A percentile compares a stretch with the other conserved stretches of the same genome.
Conservation (phyloP, 805 yeast genomes). For the Suhomyces vadensis region DNA sequence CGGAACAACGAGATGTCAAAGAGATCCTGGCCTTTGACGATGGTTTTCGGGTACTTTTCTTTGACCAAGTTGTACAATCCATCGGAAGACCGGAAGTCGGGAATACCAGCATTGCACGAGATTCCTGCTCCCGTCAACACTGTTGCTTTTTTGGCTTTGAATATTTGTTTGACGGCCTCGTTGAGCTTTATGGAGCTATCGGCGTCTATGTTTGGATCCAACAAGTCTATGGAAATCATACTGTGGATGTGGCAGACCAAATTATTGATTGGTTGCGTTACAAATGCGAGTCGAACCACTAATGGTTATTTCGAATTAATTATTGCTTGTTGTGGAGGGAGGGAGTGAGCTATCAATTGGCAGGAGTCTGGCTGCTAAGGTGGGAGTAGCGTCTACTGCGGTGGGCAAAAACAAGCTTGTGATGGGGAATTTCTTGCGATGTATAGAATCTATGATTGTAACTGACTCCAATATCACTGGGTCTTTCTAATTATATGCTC, state of each 20-base stretch:
- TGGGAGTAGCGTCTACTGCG: too few relatives aligned
- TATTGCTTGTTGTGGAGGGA: too few relatives aligned
- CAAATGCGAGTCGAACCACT: too few relatives aligned
- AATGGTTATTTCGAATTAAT: too few relatives aligned
- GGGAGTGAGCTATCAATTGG: too few relatives aligned
- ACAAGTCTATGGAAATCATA: constrained; percentile 16
- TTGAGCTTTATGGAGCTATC: constrained; percentile 31
- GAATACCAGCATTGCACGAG: constrained; percentile 95
- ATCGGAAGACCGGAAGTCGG: constrained; percentile 83
- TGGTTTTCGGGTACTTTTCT: constrained; percentile 55
- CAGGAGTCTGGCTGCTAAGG: too few relatives aligned
- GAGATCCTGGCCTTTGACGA: constrained; percentile 83
- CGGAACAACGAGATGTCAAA: constrained; percentile 85
- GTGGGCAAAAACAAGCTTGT: too few relatives aligned
- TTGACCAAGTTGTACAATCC: constrained; percentile 82
- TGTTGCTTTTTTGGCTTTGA: constrained; percentile 59
- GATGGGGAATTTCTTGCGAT: too few relatives aligned
- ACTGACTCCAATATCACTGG: too few relatives aligned
- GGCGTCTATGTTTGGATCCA: constrained; percentile 1
- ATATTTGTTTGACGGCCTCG: constrained; percentile 42
- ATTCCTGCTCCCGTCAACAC: constrained; percentile 95
- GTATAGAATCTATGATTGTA: too few relatives aligned
- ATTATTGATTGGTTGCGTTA: too few relatives aligned
- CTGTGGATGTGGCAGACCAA: background rate
- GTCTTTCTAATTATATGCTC: background rate